Evolutionary conservation across 2,329 filamentous ascomycete genomes (phyloP).

Genomic region (Truncatella angustata): DNA sequence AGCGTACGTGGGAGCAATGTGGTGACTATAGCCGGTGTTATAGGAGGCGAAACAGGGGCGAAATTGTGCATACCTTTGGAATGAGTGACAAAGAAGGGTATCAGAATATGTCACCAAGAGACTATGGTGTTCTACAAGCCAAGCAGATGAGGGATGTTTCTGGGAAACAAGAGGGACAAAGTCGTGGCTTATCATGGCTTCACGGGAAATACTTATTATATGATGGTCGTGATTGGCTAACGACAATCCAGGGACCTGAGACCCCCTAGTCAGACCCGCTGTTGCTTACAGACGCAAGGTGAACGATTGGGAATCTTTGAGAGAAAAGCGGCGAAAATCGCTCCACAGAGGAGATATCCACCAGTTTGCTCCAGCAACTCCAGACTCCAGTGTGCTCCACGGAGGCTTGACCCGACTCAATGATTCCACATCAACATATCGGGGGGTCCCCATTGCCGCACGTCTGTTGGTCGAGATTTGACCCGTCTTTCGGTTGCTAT

Average conservation of each 20-base stretch:
- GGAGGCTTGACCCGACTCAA: not conserved
- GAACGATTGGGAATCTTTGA: not conserved
- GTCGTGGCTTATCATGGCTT: slow-evolving; percentile 4
- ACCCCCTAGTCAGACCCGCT: slow-evolving; percentile 1
- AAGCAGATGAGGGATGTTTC: not conserved
- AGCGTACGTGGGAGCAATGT: not conserved
- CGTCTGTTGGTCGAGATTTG: not conserved
- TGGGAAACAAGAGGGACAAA: not conserved
- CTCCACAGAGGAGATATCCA: not conserved
- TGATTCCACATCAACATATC: slow-evolving; percentile 2
- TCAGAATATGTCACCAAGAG: not conserved
- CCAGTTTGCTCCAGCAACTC: not conserved
- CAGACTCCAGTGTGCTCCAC: not conserved
- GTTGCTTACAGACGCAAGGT: slow-evolving; percentile 3
- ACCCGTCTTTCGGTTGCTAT: not conserved
- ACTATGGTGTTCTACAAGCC: not conserved
- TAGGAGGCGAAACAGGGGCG: not conserved
- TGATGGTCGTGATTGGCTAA: slow-evolving; percentile 5
- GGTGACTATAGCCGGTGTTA: not conserved
- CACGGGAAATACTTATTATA: slow-evolving; percentile 2
- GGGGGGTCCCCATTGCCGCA: not conserved
- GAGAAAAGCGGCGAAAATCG: slow-evolving; percentile 4
- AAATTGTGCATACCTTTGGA: not conserved
- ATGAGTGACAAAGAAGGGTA: not conserved
- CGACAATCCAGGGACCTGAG: not conserved